phyloP scores from a whole-genome alignment of 805 yeast genomes.

The Candida nemodendra region DNA sequence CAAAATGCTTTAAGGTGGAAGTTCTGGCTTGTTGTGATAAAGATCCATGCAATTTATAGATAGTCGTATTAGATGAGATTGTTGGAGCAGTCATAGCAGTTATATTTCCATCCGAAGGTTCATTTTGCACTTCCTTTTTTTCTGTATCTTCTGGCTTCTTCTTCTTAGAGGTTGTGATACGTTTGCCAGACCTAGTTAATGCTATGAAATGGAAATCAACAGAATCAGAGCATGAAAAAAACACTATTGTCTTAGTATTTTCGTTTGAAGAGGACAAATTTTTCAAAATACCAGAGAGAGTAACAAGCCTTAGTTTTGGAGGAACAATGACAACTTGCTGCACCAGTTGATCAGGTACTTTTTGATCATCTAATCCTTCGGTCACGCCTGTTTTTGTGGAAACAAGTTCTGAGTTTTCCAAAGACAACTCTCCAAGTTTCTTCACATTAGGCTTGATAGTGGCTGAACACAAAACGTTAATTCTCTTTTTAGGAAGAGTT shows the following conservation, averaged over 20 bases:
- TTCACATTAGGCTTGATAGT: constrained; percentile 81
- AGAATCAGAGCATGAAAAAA: constrained; percentile 93
- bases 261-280: constrained; percentile 37
- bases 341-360: constrained; percentile 86
- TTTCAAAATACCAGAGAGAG: constrained; percentile 67
- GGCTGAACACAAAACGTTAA: constrained; percentile 90
- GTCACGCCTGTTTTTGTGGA: constrained; percentile 31
- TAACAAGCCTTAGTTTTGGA: constrained; percentile 84
- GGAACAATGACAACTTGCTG: constrained; percentile 87
- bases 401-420: constrained; percentile 72
- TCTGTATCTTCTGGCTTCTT: constrained; percentile 18
- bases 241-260: constrained; percentile 66
- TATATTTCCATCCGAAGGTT: constrained; percentile 20
- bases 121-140: constrained; percentile 21
- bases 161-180: constrained; percentile 23
- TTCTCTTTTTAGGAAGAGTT: constrained; percentile 64
- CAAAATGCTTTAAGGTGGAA: constrained; percentile 66
- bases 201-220: constrained; percentile 88
- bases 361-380: constrained; percentile 26
- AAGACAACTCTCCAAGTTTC: constrained; percentile 74
- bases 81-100: constrained; percentile 56
- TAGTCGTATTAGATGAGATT: constrained; percentile 42
- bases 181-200: constrained; percentile 59
- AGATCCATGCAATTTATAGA: constrained; percentile 86
- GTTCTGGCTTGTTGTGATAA: constrained; percentile 82